Evolutionary conservation across 2,329 filamentous ascomycete genomes (phyloP).

Genomic region (Volutella citrinella): DNA sequence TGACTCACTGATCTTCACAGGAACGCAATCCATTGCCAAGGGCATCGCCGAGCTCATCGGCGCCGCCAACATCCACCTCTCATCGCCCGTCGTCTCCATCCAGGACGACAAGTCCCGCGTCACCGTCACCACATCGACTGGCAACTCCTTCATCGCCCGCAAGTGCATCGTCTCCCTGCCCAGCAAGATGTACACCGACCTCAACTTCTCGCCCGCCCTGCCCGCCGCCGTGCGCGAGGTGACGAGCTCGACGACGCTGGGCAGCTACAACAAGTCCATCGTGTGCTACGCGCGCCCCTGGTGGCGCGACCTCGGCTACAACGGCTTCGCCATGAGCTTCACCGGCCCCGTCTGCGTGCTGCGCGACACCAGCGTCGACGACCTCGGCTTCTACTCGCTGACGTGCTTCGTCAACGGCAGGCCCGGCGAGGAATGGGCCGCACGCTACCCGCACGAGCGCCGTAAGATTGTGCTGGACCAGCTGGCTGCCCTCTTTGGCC

Average conservation of each 20-base stretch:
- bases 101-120: constrained; percentile 15
- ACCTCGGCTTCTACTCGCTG: constrained; percentile 27
- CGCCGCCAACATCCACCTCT: constrained; percentile 13
- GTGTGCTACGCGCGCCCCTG: constrained; percentile 30
- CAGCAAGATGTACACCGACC: constrained; percentile 42
- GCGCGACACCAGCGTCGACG: constrained; percentile 38
- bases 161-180: constrained; percentile 48
- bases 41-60: constrained; percentile 27
- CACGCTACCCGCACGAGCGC: constrained; percentile 24
- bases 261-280: constrained; percentile 44
- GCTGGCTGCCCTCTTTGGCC: constrained; percentile 26
- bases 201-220: constrained; percentile 45
- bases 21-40: constrained; percentile 23
- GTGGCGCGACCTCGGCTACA: constrained; percentile 33
- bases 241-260: constrained; percentile 34
- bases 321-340: constrained; percentile 38
- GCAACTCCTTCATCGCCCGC: constrained; percentile 27
- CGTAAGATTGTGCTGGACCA: constrained; percentile 32
- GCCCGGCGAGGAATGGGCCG: constrained; percentile 34
- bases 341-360: constrained; percentile 37
- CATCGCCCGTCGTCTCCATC: constrained; percentile 21
- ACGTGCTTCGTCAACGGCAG: constrained; percentile 41
- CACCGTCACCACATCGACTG: constrained; percentile 17
- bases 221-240: constrained; percentile 34
- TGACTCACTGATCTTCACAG: constrained; percentile 9